These are phyloP conservation scores for Yamadazyma olivae DNA, from an alignment of 805 yeast species.

Conservation along the genomic window DNA sequence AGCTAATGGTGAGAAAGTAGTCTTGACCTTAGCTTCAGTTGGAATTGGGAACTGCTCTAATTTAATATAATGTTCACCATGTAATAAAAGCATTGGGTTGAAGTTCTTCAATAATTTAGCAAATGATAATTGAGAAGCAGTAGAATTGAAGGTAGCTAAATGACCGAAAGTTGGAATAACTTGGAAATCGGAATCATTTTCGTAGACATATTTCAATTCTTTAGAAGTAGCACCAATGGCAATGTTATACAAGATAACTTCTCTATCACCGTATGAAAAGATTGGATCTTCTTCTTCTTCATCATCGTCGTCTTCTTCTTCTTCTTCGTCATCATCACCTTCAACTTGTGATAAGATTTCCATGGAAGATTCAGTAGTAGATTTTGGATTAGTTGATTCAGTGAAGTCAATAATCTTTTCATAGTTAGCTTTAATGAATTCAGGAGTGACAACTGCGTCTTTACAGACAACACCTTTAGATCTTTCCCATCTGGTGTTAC, in stretches of 20 bases:
- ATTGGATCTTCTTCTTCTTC: constrained; percentile 41
- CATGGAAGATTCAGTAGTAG: constrained; percentile 76
- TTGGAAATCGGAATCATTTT: constrained; percentile 72
- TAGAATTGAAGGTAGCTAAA: constrained; percentile 73
- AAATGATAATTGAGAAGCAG: constrained; percentile 54
- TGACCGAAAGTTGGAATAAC: constrained; percentile 90
- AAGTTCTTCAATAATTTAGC: constrained; percentile 68
- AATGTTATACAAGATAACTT: constrained; percentile 79
- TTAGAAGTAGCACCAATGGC: constrained; percentile 82
- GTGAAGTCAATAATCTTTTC: constrained; percentile 61
- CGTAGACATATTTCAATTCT: constrained; percentile 79
- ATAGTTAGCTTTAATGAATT: constrained; percentile 69
- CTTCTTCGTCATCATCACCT: constrained; percentile 47
- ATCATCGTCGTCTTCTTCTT: constrained; percentile 35
- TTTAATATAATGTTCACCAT: constrained; percentile 92
- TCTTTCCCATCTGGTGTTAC: constrained; percentile 93
- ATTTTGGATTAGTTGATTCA: constrained; percentile 52
- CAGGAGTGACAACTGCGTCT: constrained; percentile 55
- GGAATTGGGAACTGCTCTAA: constrained; percentile 77
- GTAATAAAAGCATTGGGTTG: constrained; percentile 85
- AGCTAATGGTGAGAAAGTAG: constrained; percentile 66
- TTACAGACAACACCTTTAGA: constrained; percentile 77
- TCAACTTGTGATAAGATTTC: constrained; percentile 68
- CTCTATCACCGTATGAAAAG: constrained; percentile 62
- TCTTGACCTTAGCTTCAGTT: constrained; percentile 58